Evolutionary conservation across 108 stramenopile species (phyloP).

Genomic region (Licmophora abbreviata): DNA sequence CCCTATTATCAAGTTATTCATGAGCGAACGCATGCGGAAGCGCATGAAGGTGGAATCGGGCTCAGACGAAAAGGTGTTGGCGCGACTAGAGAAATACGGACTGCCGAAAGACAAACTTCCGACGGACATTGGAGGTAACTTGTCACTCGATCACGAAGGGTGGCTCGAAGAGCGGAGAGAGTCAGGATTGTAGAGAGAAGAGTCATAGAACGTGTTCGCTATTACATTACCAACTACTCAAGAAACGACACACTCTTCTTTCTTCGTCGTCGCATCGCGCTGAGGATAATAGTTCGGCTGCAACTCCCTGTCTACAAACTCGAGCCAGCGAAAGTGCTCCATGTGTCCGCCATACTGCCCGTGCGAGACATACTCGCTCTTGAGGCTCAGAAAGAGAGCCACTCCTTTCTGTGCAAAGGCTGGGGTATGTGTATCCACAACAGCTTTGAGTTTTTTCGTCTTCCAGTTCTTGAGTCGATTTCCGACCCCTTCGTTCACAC

Average conservation of each 20-base stretch:
- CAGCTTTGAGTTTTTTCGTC: slow-evolving; percentile 27
- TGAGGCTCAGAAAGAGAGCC: slow-evolving; percentile 30
- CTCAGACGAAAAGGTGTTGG: slow-evolving; percentile 29
- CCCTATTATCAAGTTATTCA: slow-evolving; percentile 37
- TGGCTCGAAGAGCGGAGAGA: slow-evolving; percentile 15
- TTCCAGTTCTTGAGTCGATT: slow-evolving; percentile 25
- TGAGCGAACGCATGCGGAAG: slow-evolving; percentile 36
- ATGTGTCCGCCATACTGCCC: slow-evolving; percentile 40
- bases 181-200: not conserved
- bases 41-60: slow-evolving; percentile 42
- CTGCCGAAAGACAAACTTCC: slow-evolving; percentile 28
- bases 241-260: slow-evolving; percentile 18
- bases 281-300: slow-evolving; percentile 44
- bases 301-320: slow-evolving; percentile 37
- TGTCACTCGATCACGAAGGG: slow-evolving; percentile 17
- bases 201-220: too few species aligned
- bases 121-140: slow-evolving; percentile 36
- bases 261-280: slow-evolving; percentile 22
- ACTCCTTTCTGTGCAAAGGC: slow-evolving; percentile 36
- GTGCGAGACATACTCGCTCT: slow-evolving; percentile 34
- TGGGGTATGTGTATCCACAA: slow-evolving; percentile 23
- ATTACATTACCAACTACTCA: too few species aligned
- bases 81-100: slow-evolving; percentile 30
- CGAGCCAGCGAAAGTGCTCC: slow-evolving; percentile 44
- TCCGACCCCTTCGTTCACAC: slow-evolving; percentile 20